phyloP scores from a whole-genome alignment of 1,139 yeast genomes.

The Hyphopichia fennica region DNA sequence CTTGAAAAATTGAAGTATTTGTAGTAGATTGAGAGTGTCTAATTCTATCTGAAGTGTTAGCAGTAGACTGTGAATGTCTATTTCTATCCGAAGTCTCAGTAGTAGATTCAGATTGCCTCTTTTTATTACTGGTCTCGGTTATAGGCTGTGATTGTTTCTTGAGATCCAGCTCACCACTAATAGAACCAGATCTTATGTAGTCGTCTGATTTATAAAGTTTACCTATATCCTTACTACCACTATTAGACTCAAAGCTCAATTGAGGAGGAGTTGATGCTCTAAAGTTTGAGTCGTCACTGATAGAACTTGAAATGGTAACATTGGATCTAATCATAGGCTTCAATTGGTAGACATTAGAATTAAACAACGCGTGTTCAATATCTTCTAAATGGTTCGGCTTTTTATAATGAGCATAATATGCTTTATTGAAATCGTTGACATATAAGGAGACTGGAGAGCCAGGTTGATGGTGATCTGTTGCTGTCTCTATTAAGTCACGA shows the following conservation, averaged over 20 bases:
- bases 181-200: neutral
- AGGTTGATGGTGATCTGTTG: neutral
- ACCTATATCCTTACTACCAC: neutral
- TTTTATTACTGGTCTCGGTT: neutral
- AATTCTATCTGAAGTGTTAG: slow-evolving; percentile 1
- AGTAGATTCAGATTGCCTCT: neutral
- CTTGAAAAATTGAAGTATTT: slow-evolving; percentile 28
- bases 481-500: neutral
- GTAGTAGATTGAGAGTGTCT: slow-evolving; percentile 28
- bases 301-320: slow-evolving; percentile 22
- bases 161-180: neutral
- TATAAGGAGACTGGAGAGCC: slow-evolving; percentile 5
- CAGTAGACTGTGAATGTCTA: slow-evolving; percentile 1
- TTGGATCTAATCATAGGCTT: slow-evolving; percentile 34
- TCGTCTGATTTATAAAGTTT: no score
- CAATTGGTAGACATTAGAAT: slow-evolving; percentile 25
- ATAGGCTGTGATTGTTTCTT: neutral
- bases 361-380: slow-evolving; percentile 14
- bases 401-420: slow-evolving; percentile 17
- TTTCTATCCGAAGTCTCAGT: neutral
- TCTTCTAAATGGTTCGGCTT: slow-evolving; percentile 7
- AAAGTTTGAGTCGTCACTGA: slow-evolving; percentile 1
- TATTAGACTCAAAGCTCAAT: neutral
- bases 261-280: neutral
- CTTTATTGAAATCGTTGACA: slow-evolving; percentile 21